These are phyloP conservation scores for Medicago lupulina DNA, from an alignment of 306 rosid species.

Conservation along the genomic window DNA sequence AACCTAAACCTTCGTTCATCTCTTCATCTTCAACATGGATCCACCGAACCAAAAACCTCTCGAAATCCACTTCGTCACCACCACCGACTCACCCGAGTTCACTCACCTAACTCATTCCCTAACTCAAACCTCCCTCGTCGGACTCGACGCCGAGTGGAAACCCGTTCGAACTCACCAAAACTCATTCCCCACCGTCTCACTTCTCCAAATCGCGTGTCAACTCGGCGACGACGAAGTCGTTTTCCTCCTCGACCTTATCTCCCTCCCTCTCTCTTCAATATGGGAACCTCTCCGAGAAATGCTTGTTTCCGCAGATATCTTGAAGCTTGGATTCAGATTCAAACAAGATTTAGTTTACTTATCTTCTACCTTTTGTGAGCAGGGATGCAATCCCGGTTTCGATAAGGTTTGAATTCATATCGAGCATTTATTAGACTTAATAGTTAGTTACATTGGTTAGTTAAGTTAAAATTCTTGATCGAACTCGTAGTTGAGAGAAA, in stretches of 20 bases:
- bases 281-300: slow-evolving; percentile 64
- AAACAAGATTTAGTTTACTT: slow-evolving; percentile 84
- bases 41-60: slow-evolving; percentile 39
- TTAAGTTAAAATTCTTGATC: too few relatives aligned
- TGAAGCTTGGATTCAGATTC: slow-evolving; percentile 85
- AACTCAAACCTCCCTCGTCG: slow-evolving; percentile 68
- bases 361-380: slow-evolving; percentile 72
- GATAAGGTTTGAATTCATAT: slow-evolving; percentile 43
- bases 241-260: slow-evolving; percentile 70
- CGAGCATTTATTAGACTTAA: too few relatives aligned
- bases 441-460: too few relatives aligned
- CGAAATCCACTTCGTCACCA: slow-evolving; percentile 57
- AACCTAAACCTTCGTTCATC: not conserved
- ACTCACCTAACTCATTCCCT: slow-evolving; percentile 48
- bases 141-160: slow-evolving; percentile 95
- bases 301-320: slow-evolving; percentile 62
- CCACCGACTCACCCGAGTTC: slow-evolving; percentile 77
- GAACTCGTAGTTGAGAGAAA: too few relatives aligned
- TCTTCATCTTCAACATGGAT: slow-evolving; percentile 50
- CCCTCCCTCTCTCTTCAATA: slow-evolving; percentile 62
- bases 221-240: slow-evolving; percentile 53
- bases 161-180: slow-evolving; percentile 57
- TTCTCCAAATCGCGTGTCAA: slow-evolving; percentile 86
- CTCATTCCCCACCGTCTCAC: slow-evolving; percentile 68
- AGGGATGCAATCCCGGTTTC: slow-evolving; percentile 75